A percentile compares a stretch with the other conserved stretches of the same genome.
phyloP scores from a whole-genome alignment of 805 yeast species.

The Clavispora carvajalis region DNA sequence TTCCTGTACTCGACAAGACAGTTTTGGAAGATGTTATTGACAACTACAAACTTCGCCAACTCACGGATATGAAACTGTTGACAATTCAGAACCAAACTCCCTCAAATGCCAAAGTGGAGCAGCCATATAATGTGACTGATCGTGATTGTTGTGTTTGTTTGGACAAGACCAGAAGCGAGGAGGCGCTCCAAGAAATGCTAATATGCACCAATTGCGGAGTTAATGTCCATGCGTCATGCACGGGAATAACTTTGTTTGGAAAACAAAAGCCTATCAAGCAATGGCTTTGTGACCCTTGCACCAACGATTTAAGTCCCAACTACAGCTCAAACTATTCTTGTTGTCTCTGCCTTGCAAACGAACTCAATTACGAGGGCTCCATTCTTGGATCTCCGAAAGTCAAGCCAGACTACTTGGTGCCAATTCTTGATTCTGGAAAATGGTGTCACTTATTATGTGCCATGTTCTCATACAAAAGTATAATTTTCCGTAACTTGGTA shows the following conservation, averaged over 20 bases:
- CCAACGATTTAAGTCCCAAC: constrained; percentile 60
- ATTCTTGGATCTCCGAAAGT: constrained; percentile 36
- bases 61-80: constrained; percentile 22
- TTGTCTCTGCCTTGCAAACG: constrained; percentile 56
- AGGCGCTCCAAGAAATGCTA: constrained; percentile 32
- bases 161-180: constrained; percentile 24
- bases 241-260: constrained; percentile 39
- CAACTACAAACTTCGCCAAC: constrained; percentile 19
- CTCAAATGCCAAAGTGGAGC: constrained; percentile 9
- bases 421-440: constrained; percentile 52
- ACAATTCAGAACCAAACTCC: constrained; percentile 10
- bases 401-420: constrained; percentile 61
- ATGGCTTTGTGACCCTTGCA: constrained; percentile 82
- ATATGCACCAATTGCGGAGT: constrained; percentile 65
- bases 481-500: constrained; percentile 11
- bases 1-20: constrained; percentile 13
- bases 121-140: constrained; percentile 8
- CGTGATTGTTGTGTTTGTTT: constrained; percentile 55
- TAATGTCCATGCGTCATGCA: constrained; percentile 65
- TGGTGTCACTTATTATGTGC: constrained; percentile 84
- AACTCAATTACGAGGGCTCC: constrained; percentile 42
- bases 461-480: constrained; percentile 42
- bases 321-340: constrained; percentile 57
- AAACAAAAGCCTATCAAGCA: constrained; percentile 27
- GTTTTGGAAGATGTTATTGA: constrained; percentile 12